phyloP scores from a whole-genome alignment of 768 basidiomycete species.

The Boletus coccyginus region DNA sequence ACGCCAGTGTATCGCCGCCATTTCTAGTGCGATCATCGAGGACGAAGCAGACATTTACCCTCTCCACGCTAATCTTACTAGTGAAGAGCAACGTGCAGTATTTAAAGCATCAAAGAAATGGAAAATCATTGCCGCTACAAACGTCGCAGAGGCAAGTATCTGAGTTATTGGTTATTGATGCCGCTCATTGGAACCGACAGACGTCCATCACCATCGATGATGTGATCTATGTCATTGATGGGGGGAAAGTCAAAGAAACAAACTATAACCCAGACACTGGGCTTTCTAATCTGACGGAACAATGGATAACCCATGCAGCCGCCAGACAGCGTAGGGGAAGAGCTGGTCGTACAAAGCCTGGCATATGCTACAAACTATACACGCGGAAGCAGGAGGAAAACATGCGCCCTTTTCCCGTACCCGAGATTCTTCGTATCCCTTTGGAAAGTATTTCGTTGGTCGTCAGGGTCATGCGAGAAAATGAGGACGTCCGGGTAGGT shows the following conservation, averaged over 20 bases:
- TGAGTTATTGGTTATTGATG: background rate
- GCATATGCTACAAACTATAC: conserved; percentile 86
- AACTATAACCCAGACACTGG: conserved; percentile 67
- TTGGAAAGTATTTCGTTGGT: conserved; percentile 79
- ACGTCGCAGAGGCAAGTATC: conserved; percentile 76
- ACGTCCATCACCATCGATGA: conserved; percentile 93
- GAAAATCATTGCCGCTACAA: conserved; percentile 88
- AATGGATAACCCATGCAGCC: conserved; percentile 75
- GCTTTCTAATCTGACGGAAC: conserved; percentile 74
- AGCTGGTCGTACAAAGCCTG: conserved; percentile 83
- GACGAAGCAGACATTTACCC: conserved; percentile 59
- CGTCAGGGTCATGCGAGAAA: conserved; percentile 75
- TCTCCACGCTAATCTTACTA: conserved; percentile 86
- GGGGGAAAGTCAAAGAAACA: conserved; percentile 84
- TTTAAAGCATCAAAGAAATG: conserved; percentile 63
- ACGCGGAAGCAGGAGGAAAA: conserved; percentile 67
- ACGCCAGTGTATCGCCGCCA: conserved; percentile 65
- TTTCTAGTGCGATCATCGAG: conserved; percentile 36
- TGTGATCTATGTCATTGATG: conserved; percentile 80
- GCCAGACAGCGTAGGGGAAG: conserved; percentile 84
- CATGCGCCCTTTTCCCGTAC: conserved; percentile 72
- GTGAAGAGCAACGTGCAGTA: conserved; percentile 76
- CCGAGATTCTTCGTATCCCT: conserved; percentile 87
- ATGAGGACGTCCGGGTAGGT: conserved; percentile 72
- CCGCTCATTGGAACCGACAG: conserved; percentile 33